Conservation (phyloP, 306 rosid species). For the Delonix regia region DNA sequence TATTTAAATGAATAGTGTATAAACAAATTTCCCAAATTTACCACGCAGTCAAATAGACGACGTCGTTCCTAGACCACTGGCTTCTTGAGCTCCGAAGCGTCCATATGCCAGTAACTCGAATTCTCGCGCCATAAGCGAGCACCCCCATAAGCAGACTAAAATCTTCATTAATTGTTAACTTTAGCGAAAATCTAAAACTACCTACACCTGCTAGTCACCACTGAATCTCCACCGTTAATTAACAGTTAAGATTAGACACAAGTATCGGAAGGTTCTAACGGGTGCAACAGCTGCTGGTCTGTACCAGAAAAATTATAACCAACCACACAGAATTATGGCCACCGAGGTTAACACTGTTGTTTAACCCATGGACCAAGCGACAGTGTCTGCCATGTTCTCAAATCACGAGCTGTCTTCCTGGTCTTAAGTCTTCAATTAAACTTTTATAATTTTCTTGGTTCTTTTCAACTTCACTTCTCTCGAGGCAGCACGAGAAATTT, state of each 20-base stretch:
- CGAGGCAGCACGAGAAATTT: conserved; percentile 41
- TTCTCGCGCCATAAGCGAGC: conserved; percentile 57
- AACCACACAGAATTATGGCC: conserved; percentile 19
- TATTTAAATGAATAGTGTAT: not conserved
- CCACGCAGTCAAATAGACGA: conserved; percentile 26
- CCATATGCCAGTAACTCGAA: conserved; percentile 31
- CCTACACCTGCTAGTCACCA: not conserved
- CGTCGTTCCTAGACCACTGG: conserved; percentile 10
- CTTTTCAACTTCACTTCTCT: conserved; percentile 22
- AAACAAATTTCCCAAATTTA: not conserved
- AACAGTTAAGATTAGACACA: not conserved
- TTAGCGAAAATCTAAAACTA: not conserved
- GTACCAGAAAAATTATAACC: not conserved
- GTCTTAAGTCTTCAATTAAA: conserved; percentile 36
- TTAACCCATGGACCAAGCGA: conserved; percentile 43
- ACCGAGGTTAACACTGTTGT: not conserved
- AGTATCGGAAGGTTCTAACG: conserved; percentile 15
- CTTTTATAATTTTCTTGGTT: conserved; percentile 8
- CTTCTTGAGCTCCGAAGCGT: conserved; percentile 43
- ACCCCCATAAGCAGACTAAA: conserved; percentile 29
- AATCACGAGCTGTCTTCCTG: conserved; percentile 74
- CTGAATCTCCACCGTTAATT: conserved; percentile 25
- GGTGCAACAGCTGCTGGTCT: not conserved
- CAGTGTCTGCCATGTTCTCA: conserved; percentile 65
- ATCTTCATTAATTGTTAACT: conserved; percentile 2